These are phyloP conservation scores for Tetrahymena malaccensis DNA, from an alignment of 73 alveolate species.

Conservation along the genomic window DNA sequence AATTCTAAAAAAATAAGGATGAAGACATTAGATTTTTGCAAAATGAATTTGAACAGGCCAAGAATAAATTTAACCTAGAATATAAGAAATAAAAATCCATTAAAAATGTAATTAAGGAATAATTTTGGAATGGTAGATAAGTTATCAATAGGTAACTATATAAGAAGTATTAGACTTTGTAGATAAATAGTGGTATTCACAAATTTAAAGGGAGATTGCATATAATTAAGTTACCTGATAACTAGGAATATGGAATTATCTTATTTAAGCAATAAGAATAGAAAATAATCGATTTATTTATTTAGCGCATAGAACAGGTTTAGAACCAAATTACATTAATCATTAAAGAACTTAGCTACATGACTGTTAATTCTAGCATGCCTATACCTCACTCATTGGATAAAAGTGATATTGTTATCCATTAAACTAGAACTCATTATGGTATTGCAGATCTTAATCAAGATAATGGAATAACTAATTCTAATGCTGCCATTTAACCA, in stretches of 20 bases:
- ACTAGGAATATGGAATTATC: not conserved
- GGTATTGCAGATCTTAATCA: not conserved
- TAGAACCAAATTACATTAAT: not conserved
- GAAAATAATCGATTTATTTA: not conserved
- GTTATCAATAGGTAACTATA: not conserved
- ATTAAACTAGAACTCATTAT: not conserved
- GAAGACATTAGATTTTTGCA: not conserved
- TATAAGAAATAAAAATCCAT: not conserved
- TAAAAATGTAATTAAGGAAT: not conserved
- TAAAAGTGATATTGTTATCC: not conserved
- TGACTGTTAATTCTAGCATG: not conserved
- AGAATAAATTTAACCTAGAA: not conserved
- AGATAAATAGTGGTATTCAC: not conserved
- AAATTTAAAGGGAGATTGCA: not conserved
- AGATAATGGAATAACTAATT: not conserved
- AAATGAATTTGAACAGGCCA: not conserved
- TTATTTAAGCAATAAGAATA: not conserved
- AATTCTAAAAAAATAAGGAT: not conserved
- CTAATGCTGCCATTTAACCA: not conserved
- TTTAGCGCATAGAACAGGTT: not conserved
- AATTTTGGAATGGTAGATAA: not conserved
- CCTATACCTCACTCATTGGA: not conserved
- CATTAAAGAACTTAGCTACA: not conserved
- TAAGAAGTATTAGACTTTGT: not conserved
- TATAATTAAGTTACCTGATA: not conserved